phyloP scores from a whole-genome alignment of 2,329 filamentous ascomycete genomes.

The Fusarium proliferatum region DNA sequence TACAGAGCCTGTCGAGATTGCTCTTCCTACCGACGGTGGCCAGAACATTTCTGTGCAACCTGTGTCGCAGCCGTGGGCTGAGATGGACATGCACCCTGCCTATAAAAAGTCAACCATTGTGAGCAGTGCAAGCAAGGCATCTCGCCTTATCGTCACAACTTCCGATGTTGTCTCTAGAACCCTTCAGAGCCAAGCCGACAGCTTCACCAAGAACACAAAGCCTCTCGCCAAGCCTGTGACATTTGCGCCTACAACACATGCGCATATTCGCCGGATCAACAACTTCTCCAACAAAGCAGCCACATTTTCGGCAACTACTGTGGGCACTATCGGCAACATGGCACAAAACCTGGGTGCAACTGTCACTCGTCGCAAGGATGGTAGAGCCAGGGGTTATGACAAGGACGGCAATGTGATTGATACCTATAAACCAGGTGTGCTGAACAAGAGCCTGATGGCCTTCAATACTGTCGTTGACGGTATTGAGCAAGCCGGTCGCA shows the following conservation, averaged over 20 bases:
- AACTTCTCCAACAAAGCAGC: conserved; percentile 85
- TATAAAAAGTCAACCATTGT: conserved; percentile 90
- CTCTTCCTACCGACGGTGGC: conserved; percentile 74
- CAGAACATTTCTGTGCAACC: conserved; percentile 74
- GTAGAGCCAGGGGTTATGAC: conserved; percentile 69
- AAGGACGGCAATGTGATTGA: conserved; percentile 74
- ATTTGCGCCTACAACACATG: conserved; percentile 86
- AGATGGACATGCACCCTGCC: conserved; percentile 85
- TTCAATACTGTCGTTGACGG: conserved; percentile 96
- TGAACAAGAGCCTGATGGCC: conserved; percentile 97
- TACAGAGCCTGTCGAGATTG: conserved; percentile 80
- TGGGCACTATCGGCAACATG: conserved; percentile 83
- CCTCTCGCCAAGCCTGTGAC: conserved; percentile 84
- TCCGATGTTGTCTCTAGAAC: conserved; percentile 83
- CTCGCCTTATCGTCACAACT: conserved; percentile 89
- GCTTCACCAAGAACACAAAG: conserved; percentile 82
- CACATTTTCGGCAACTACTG: conserved; percentile 83
- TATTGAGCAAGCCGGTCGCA: conserved; percentile 86
- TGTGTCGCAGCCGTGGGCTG: conserved; percentile 76
- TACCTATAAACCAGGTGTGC: conserved; percentile 85
- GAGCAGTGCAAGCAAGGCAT: conserved; percentile 86
- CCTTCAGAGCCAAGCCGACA: conserved; percentile 81
- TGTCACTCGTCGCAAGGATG: conserved; percentile 66
- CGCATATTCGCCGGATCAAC: conserved; percentile 88
- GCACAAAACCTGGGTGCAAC: conserved; percentile 91